Evolutionary conservation across 768 basidiomycete genomes (phyloP), one percentile per base, ranked within the genome.

Genomic region (Boletus barrowsii): DNA sequence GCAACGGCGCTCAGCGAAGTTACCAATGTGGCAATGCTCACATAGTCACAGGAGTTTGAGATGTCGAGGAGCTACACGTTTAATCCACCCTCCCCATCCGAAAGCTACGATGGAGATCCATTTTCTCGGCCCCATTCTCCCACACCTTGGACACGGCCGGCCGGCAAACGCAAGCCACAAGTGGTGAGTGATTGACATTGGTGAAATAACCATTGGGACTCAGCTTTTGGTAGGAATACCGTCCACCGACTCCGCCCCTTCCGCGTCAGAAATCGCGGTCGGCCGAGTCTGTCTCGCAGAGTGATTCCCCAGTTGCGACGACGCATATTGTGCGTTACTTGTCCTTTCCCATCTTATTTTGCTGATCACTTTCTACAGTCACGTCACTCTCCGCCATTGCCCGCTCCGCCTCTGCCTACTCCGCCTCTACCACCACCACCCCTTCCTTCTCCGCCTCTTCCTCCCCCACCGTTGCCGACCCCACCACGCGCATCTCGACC

Each of bases 201-300:
- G 43, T 48, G 35, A 42, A 46, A 49, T 46, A n/a, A 30, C 18
- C 15, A 44, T 44, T 13, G 26, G 30, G 18, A 47, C 51, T 56
- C 48, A 52, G 43, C 40, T 32, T 39, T 62, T 15, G 46, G 5
- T 51, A 82, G 82, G 67, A 73, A 33, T 83, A 81, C 64, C 76
- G 82, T n/a, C 81, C 82, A 42, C 82, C 82, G 5, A 83, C 82
- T 1, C 82, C 82, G 3, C 82, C 82, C 26, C 67, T 82, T 24
- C 75, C 73, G 33, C 68, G 71, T 42, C 73, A 72, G 60, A 73
- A 71, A 62, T 70, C 65, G 30, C 69, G 66, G 44, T 67, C 64
- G n/a, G 45, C 50, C 14, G 69, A 68, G 37, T 59, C 61, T 32
- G 0, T 53, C 43, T 63, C 63, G 68, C 78, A 61, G 68, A 64